Percentiles rank a stretch among this genome's conserved stretches.
Evolutionary conservation across 495 filamentous ascomycete genomes (phyloP).

Genomic region (Ascodesmis nigricans): DNA sequence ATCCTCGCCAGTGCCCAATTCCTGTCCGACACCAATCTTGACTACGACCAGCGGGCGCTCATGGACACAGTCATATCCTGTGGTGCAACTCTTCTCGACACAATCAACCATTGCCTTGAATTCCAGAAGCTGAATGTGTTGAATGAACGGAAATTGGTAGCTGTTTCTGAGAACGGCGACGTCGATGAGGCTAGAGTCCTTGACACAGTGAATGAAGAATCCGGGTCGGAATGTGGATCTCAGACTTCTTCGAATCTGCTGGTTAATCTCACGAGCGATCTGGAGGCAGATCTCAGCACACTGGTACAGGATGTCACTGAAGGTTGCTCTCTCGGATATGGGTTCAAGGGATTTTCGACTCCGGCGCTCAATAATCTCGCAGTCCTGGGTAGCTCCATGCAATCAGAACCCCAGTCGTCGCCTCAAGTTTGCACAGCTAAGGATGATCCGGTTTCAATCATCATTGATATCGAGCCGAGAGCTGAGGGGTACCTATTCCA

Average conservation of each 20-base stretch:
- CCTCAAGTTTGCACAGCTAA: constrained; percentile 15
- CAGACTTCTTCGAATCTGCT: not conserved
- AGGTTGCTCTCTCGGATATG: constrained; percentile 33
- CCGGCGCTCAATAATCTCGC: constrained; percentile 9
- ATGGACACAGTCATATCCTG: constrained; percentile 54
- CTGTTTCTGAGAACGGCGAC: constrained; percentile 3
- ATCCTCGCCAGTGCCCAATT: constrained; percentile 55
- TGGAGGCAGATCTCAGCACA: constrained; percentile 26
- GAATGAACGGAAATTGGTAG: constrained; percentile 21
- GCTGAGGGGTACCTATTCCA: constrained; percentile 37
- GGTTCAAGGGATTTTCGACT: constrained; percentile 18
- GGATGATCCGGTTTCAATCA: constrained; percentile 30
- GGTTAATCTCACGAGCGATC: not conserved
- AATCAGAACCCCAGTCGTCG: no score
- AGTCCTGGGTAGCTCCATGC: constrained; percentile 5
- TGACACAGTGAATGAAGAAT: not conserved
- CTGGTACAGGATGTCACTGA: constrained; percentile 39
- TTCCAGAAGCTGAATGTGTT: constrained; percentile 51
- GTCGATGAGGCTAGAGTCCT: not conserved
- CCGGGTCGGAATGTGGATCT: not conserved
- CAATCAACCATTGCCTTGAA: constrained; percentile 55
- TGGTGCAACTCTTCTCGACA: constrained; percentile 53
- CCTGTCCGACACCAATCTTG: constrained; percentile 32
- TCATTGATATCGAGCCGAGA: constrained; percentile 37
- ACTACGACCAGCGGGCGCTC: constrained; percentile 36